phyloP scores from a whole-genome alignment of 495 filamentous ascomycete genomes.

The Penicilliopsis zonata region DNA sequence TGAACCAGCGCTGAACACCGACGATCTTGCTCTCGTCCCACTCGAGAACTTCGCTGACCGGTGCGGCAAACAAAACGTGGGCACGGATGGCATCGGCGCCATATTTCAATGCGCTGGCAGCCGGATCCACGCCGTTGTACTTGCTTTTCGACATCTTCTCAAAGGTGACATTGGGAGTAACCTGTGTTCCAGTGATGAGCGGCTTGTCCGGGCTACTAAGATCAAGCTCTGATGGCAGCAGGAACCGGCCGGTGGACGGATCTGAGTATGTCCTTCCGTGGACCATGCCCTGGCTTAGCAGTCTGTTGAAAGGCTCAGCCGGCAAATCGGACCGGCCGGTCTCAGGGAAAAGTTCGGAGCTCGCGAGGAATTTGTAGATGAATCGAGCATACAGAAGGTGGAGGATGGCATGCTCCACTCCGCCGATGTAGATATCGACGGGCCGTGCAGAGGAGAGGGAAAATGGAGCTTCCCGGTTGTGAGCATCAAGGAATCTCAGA shows the following conservation, averaged over 20 bases:
- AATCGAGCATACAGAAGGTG: constrained; percentile 89
- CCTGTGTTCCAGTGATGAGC: constrained; percentile 44
- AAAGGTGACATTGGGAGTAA: constrained; percentile 47
- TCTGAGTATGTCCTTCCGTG: constrained; percentile 76
- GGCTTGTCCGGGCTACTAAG: constrained; percentile 43
- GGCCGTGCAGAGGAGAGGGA: constrained; percentile 48
- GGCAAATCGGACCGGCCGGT: constrained; percentile 12
- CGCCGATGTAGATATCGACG: constrained; percentile 78
- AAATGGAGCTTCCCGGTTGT: constrained; percentile 50
- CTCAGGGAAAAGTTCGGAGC: constrained; percentile 41
- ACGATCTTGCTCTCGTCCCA: constrained; percentile 81
- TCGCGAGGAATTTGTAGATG: constrained; percentile 73
- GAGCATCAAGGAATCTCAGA: constrained; percentile 61
- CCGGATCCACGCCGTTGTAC: constrained; percentile 83
- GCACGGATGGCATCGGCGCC: constrained; percentile 78
- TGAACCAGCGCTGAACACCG: constrained; percentile 70
- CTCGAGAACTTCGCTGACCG: constrained; percentile 68
- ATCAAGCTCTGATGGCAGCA: constrained; percentile 68
- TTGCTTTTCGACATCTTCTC: constrained; percentile 98
- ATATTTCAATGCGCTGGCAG: constrained; percentile 52
- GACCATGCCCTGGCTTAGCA: constrained; percentile 87
- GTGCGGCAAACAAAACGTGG: constrained; percentile 79
- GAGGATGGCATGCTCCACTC: constrained; percentile 81
- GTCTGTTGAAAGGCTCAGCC: constrained; percentile 64
- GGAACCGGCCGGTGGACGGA: constrained; percentile 60